phyloP scores from a whole-genome alignment of 192 early-diverging fungal genomes.

The Backusella morwellensis region DNA sequence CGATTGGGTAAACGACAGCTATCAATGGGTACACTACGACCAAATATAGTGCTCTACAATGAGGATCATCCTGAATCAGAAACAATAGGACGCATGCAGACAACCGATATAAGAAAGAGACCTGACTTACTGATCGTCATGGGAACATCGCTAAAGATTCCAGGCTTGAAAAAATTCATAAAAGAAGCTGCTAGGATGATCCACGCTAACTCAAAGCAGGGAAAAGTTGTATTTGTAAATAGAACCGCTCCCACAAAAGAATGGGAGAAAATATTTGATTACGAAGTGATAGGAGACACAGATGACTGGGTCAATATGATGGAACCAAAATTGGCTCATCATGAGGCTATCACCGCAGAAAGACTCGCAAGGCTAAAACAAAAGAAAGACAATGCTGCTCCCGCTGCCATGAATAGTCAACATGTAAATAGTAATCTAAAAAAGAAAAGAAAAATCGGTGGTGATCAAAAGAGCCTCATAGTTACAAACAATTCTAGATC shows the following conservation, averaged over 20 bases:
- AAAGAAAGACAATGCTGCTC: neutral
- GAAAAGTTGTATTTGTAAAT: constrained; percentile 77
- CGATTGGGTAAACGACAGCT: constrained; percentile 75
- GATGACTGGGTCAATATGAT: constrained; percentile 59
- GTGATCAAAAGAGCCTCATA: neutral
- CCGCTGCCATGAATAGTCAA: neutral
- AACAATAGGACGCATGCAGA: constrained; percentile 57
- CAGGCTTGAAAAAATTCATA: constrained; percentile 73
- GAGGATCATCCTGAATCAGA: constrained; percentile 82
- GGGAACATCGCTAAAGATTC: constrained; percentile 86
- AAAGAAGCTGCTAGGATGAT: constrained; percentile 65
- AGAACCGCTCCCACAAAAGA: constrained; percentile 61
- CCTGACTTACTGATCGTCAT: constrained; percentile 85
- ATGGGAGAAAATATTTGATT: constrained; percentile 82
- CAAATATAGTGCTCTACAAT: constrained; percentile 95
- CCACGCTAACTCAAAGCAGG: constrained; percentile 47
- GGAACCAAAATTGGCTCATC: constrained; percentile 11
- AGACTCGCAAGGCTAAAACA: neutral
- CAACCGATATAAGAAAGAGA: constrained; percentile 52
- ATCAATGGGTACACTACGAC: constrained; percentile 77
- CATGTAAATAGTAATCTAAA: constrained; percentile 4
- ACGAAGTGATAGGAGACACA: constrained; percentile 64
- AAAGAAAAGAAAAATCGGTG: neutral
- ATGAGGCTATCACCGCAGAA: constrained; percentile 12
- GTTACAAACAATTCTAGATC: constrained; percentile 2